These are phyloP conservation scores for Penicillium herquei DNA, from an alignment of 495 filamentous ascomycete genomes.

Conservation along the genomic window DNA sequence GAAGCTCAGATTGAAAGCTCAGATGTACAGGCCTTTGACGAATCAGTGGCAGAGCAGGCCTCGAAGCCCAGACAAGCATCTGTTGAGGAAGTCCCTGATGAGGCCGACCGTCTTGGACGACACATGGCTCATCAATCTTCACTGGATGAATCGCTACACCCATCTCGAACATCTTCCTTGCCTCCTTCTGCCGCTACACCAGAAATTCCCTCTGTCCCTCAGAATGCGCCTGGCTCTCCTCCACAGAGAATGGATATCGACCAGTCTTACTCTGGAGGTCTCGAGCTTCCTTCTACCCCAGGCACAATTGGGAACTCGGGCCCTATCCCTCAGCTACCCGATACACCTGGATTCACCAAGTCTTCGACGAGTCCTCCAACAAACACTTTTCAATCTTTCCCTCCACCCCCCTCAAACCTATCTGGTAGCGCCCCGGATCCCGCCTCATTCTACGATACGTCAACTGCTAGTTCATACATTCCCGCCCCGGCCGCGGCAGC, in stretches of 20 bases:
- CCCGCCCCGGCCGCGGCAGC: slow-evolving; percentile 27
- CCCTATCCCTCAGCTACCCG: slow-evolving; percentile 35
- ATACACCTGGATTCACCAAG: slow-evolving; percentile 30
- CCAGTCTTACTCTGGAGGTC: slow-evolving; percentile 14
- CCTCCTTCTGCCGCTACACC: slow-evolving; percentile 29
- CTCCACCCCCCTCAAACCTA: slow-evolving; percentile 35
- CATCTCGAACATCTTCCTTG: slow-evolving; percentile 47
- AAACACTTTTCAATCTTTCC: slow-evolving; percentile 47
- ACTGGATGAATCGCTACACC: slow-evolving; percentile 49
- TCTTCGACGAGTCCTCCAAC: slow-evolving; percentile 16
- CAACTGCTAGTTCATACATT: slow-evolving; percentile 18
- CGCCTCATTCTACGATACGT: slow-evolving; percentile 32
- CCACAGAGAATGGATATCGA: slow-evolving; percentile 21
- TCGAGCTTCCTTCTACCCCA: slow-evolving; percentile 44
- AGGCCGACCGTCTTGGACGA: slow-evolving; percentile 38
- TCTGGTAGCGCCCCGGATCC: slow-evolving; percentile 28
- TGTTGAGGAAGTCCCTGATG: slow-evolving; percentile 54
- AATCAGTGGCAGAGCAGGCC: slow-evolving; percentile 32
- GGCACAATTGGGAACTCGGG: slow-evolving; percentile 28
- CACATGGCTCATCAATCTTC: slow-evolving; percentile 38
- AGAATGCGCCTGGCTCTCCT: slow-evolving; percentile 19
- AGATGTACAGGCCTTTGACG: slow-evolving; percentile 50
- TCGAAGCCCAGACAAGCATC: slow-evolving; percentile 51
- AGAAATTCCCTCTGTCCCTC: slow-evolving; percentile 26
- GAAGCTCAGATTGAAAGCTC: slow-evolving; percentile 30